A percentile compares a stretch with the other conserved stretches of the same genome.
These are phyloP conservation scores for Mallotus nudiflorus DNA, from an alignment of 345 rosid genomes.

Conservation along the genomic window DNA sequence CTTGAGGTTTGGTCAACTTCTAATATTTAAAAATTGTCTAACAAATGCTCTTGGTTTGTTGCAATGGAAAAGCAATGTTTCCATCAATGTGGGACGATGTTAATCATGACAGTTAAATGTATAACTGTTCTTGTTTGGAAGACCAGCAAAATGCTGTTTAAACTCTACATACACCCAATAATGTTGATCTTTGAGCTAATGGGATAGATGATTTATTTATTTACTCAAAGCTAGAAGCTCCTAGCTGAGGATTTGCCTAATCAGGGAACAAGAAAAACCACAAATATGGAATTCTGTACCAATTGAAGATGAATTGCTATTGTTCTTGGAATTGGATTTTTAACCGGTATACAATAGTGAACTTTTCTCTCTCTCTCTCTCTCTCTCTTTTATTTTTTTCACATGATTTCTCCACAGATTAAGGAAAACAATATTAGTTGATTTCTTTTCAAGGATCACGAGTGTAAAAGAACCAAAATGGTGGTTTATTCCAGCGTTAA, in stretches of 20 bases:
- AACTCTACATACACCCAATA: not conserved
- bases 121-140: not conserved
- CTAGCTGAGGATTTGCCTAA: not conserved
- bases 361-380: too few relatives aligned
- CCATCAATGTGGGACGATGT: too few relatives aligned
- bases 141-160: not conserved
- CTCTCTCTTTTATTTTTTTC: too few relatives aligned
- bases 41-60: too few relatives aligned
- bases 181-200: not conserved
- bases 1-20: slow-evolving; percentile 52
- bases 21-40: too few relatives aligned
- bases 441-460: too few relatives aligned
- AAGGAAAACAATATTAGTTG: not conserved
- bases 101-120: too few relatives aligned
- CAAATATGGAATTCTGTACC: too few relatives aligned
- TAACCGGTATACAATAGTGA: not conserved
- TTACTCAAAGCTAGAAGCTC: not conserved
- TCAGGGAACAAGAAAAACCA: not conserved
- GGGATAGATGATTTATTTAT: not conserved
- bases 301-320: not conserved
- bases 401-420: not conserved
- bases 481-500: too few relatives aligned
- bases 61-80: too few relatives aligned
- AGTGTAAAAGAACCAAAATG: too few relatives aligned
- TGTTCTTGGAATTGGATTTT: not conserved